Conservation (phyloP, 257 asterid species). For the Rauvolfia tetraphylla region DNA sequence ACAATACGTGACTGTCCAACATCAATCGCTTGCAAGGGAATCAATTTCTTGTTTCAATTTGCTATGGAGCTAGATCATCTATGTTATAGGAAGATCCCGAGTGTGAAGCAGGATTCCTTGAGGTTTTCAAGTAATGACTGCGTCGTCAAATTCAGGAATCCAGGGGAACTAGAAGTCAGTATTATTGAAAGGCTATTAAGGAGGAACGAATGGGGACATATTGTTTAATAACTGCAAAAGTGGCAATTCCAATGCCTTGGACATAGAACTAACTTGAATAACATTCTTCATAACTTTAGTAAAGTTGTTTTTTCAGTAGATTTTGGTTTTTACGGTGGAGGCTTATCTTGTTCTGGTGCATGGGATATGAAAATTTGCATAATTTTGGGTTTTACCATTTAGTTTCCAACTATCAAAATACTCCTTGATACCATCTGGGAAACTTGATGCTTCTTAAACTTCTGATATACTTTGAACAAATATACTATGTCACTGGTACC, state of each 20-base stretch:
- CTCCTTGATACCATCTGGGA: neutral
- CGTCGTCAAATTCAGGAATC: neutral
- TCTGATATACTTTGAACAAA: neutral
- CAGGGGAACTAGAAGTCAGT: too few species aligned
- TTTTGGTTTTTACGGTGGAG: neutral
- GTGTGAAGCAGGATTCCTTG: neutral
- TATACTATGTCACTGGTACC: neutral
- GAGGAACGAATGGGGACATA: neutral
- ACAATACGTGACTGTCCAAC: neutral
- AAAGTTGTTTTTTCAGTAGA: neutral
- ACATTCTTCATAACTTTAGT: neutral
- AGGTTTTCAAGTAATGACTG: neutral
- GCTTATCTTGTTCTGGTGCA: neutral
- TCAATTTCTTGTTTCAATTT: neutral
- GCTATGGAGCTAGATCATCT: neutral
- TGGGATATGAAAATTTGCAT: neutral
- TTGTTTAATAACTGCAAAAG: neutral
- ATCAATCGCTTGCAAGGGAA: neutral
- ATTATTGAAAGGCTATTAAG: too few species aligned
- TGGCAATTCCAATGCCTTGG: neutral
- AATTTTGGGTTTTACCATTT: neutral
- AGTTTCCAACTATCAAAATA: neutral
- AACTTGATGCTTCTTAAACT: neutral
- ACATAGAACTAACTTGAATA: neutral
- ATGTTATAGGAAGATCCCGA: neutral